Base-by-base conservation (phyloP, 768 basidiomycete genomes). In the Rhodotorula sphaerocarpa region DNA sequence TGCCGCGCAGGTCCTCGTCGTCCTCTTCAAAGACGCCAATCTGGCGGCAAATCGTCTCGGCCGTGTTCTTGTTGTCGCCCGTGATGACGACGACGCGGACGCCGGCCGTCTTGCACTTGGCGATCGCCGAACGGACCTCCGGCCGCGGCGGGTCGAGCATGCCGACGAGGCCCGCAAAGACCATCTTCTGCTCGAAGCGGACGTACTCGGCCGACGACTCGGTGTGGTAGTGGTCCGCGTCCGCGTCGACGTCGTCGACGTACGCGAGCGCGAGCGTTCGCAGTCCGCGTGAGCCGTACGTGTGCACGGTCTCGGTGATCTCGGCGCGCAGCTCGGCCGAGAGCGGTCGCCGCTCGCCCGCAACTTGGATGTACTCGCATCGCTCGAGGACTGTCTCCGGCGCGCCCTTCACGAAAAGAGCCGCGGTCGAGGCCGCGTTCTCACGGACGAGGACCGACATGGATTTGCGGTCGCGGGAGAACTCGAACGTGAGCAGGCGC, bases 91-190 rank as follows among this genome's bases (percentile, higher is more conserved):
- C 84, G 48, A 96, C 90, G 43, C 92, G 82, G 70, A 99, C 93
- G 21, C 93, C 93, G 12, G 92, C 93, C 21, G 87, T 85, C 70
- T 79, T 84, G 78, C 92, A 96, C 74, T 88, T 90, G 39, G 85
- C 87, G 33, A 99, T 83, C 16, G 95, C 92, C 41, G 75, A 79
- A 36, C 81, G 81, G 44, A 91, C 95, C 77, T 96, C 93, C 7
- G 93, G 92, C 33, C 93, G 86, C 9, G 93, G 93, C 27, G 93
- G 93, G 73, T 99, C 93, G 46, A 93, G 82, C 95, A 99, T 99
- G 59, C 89, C 93, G 61, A 93, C 90, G 50, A 99, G 79, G 20
- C 90, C 92, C 60, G 93, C 91, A 75, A 99, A 97, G 7, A 87
- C 88, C 60, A 99, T 81, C 70, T 90, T 80, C 73, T 84, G 84